Conservation (phyloP, 192 early-diverging fungal species). For the Podila clonocystis region DNA sequence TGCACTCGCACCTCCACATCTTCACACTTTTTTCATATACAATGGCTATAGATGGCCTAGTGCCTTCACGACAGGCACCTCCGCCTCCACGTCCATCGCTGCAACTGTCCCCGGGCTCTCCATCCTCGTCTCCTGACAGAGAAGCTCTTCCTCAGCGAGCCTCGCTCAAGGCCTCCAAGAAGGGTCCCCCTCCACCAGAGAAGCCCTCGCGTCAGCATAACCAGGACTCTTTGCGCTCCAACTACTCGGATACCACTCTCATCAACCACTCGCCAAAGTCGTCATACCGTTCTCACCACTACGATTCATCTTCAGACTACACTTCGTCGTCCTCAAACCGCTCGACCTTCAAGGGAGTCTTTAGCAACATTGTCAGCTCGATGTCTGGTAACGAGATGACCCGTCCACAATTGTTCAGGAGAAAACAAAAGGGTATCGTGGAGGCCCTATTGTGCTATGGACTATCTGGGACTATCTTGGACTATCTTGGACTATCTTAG, state of each 20-base stretch:
- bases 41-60: slow-evolving; percentile 29
- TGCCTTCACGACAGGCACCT: slow-evolving; percentile 54
- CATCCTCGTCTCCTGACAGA: slow-evolving; percentile 14
- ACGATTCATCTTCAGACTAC: slow-evolving; percentile 37
- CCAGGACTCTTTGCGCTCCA: slow-evolving; percentile 37
- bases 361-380: slow-evolving; percentile 62
- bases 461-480: too few species aligned
- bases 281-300: slow-evolving; percentile 33
- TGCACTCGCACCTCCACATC: not conserved
- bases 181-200: slow-evolving; percentile 45
- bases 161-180: slow-evolving; percentile 31
- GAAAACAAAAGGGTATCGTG: not conserved
- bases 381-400: slow-evolving; percentile 50
- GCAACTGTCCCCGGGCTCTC: slow-evolving; percentile 33
- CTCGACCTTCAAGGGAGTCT: slow-evolving; percentile 65
- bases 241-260: slow-evolving; percentile 31
- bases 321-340: slow-evolving; percentile 31
- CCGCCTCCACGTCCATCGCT: slow-evolving; percentile 50
- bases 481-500: too few species aligned
- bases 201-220: slow-evolving; percentile 41
- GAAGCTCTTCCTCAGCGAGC: slow-evolving; percentile 17
- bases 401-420: not conserved
- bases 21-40: not conserved
- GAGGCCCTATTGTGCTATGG: too few species aligned
- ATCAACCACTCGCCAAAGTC: slow-evolving; percentile 37